phyloP scores from a whole-genome alignment of 2,329 filamentous ascomycete genomes.

The Pseudopyricularia javanii region DNA sequence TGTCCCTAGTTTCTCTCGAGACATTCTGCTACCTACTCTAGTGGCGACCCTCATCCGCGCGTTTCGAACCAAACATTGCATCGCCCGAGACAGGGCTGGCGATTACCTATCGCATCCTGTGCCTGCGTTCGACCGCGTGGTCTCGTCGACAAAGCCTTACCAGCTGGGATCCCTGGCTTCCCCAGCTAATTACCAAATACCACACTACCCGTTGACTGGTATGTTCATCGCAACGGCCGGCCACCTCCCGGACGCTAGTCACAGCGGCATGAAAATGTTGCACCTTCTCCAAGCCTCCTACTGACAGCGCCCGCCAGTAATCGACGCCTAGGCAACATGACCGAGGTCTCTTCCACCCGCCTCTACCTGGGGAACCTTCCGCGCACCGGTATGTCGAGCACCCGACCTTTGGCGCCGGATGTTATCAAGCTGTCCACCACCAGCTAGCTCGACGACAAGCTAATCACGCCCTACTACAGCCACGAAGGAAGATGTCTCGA shows the following conservation, averaged over 20 bases:
- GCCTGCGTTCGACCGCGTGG: too few species aligned
- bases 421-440: neutral
- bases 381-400: constrained; percentile 63
- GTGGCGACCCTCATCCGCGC: too few species aligned
- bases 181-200: too few species aligned
- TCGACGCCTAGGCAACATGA: constrained; percentile 37
- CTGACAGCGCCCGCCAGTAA: neutral
- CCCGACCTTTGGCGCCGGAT: neutral
- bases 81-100: too few species aligned
- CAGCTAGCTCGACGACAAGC: neutral
- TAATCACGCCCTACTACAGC: constrained; percentile 26
- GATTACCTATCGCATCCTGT: too few species aligned
- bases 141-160: too few species aligned
- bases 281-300: neutral
- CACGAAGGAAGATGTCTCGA: constrained; percentile 93
- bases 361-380: constrained; percentile 97
- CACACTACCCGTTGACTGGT: too few species aligned
- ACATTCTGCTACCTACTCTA: too few species aligned
- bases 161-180: too few species aligned
- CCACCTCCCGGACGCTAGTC: neutral
- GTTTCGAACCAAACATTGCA: too few species aligned
- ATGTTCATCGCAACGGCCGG: neutral
- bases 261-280: neutral
- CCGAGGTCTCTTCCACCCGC: constrained; percentile 85
- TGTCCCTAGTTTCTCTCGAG: too few species aligned